phyloP scores from a whole-genome alignment of 2,329 filamentous ascomycete species.

The Zymoseptoria ardabiliae region DNA sequence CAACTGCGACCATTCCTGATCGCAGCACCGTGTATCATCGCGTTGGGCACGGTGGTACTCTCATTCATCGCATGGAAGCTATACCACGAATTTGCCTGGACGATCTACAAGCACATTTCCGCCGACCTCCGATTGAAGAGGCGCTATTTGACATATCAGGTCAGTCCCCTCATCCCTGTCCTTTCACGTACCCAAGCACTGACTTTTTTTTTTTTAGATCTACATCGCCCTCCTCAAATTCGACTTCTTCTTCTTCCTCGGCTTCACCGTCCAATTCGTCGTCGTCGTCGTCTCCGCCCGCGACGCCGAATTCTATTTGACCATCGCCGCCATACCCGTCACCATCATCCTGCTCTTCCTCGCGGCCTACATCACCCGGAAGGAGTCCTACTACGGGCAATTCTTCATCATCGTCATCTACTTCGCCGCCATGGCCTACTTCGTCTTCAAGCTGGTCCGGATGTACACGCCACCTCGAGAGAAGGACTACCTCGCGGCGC shows the following conservation, averaged over 20 bases:
- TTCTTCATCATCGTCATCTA: slow-evolving; percentile 71
- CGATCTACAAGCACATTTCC: slow-evolving; percentile 98
- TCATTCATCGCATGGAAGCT: slow-evolving; percentile 82
- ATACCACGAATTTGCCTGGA: slow-evolving; percentile 98
- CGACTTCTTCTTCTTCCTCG: slow-evolving; percentile 99
- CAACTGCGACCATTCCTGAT: slow-evolving; percentile 69
- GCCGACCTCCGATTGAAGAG: slow-evolving; percentile 96
- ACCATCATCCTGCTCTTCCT: slow-evolving; percentile 82
- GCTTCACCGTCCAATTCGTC: slow-evolving; percentile 97
- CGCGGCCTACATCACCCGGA: slow-evolving; percentile 76
- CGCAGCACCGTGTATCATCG: slow-evolving; percentile 78
- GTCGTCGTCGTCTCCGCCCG: slow-evolving; percentile 68
- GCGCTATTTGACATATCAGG: slow-evolving; percentile 93
- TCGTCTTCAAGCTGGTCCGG: slow-evolving; percentile 94
- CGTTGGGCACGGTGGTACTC: slow-evolving; percentile 64
- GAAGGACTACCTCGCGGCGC: slow-evolving; percentile 65
- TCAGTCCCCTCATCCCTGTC: slow-evolving; percentile 38
- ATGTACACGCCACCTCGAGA: slow-evolving; percentile 63
- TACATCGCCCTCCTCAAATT: slow-evolving; percentile 98
- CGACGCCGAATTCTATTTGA: slow-evolving; percentile 74
- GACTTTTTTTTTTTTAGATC: slow-evolving; percentile 52
- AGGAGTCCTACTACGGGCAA: slow-evolving; percentile 76
- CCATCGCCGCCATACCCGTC: slow-evolving; percentile 80
- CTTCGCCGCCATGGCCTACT: slow-evolving; percentile 84
- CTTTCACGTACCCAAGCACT: neutral